A percentile compares a stretch with the other conserved stretches of the same genome.
These are phyloP conservation scores for Mycena vitilis DNA, from an alignment of 768 basidiomycete species.

Conservation along the genomic window DNA sequence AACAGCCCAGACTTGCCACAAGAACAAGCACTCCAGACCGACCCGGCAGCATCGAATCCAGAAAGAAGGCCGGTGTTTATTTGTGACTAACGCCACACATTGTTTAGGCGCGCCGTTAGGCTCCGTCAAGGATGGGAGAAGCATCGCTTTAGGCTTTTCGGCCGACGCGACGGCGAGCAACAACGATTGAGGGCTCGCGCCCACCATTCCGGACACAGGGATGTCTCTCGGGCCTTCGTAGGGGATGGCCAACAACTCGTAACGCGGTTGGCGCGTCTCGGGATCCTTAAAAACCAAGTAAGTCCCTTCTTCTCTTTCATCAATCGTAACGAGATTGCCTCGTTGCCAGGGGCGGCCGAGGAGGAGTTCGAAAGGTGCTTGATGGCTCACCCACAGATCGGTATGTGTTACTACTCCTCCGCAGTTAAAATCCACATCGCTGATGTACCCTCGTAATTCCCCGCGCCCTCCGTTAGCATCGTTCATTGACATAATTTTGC, in stretches of 20 bases:
- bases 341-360: conserved; percentile 23
- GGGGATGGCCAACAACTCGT: neutral
- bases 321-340: conserved; percentile 34
- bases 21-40: too few relatives aligned
- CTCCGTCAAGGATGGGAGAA: too few relatives aligned
- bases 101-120: too few relatives aligned
- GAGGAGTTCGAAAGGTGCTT: conserved; percentile 24
- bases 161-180: too few relatives aligned
- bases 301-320: conserved; percentile 36
- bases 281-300: conserved; percentile 13
- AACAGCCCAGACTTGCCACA: too few relatives aligned
- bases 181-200: too few relatives aligned
- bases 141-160: too few relatives aligned
- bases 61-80: too few relatives aligned
- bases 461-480: conserved; percentile 46
- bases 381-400: conserved; percentile 38
- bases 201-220: too few relatives aligned
- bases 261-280: neutral
- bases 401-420: conserved; percentile 37
- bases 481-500: conserved; percentile 25
- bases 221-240: too few relatives aligned
- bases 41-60: too few relatives aligned
- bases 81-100: too few relatives aligned
- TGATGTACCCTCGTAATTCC: conserved; percentile 36
- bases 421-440: conserved; percentile 36